phyloP scores from a whole-genome alignment of 169 alveolate genomes.

The Cryptosporidium xiaoi region DNA sequence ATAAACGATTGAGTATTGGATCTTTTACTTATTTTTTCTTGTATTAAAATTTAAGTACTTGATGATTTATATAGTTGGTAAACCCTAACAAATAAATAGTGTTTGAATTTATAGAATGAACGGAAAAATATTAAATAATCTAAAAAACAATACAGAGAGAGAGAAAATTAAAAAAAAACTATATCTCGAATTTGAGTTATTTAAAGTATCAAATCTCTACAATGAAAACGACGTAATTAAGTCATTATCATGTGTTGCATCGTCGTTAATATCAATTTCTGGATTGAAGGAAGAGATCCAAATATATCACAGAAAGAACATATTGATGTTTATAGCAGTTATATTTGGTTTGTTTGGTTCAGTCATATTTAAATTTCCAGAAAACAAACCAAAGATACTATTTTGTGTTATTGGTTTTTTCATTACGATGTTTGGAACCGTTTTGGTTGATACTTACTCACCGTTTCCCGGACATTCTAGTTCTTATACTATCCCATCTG shows the following conservation, averaged over 20 bases:
- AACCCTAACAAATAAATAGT: too few species aligned
- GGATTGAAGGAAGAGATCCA: conserved; percentile 56
- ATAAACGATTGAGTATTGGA: too few species aligned
- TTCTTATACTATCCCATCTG: conserved; percentile 10
- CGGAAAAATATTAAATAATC: conserved; percentile 6
- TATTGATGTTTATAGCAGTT: conserved; percentile 49
- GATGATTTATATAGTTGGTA: too few species aligned
- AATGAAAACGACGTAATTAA: conserved; percentile 31
- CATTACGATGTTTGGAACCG: conserved; percentile 21
- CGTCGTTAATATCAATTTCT: conserved; percentile 25
- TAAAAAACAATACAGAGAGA: conserved; percentile 27
- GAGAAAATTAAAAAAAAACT: conserved; percentile 38
- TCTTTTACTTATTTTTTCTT: background rate
- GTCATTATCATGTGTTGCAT: conserved; percentile 28
- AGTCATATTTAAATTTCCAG: conserved; percentile 39
- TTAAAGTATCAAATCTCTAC: conserved; percentile 38
- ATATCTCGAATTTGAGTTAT: conserved; percentile 14
- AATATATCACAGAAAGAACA: conserved; percentile 43
- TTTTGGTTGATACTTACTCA: conserved; percentile 20
- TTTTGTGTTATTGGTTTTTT: conserved; percentile 58
- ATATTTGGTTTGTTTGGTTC: conserved; percentile 57
- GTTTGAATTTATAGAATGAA: background rate
- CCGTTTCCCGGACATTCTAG: conserved; percentile 44
- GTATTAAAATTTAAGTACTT: too few species aligned
- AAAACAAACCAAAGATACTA: conserved; percentile 15